These are phyloP conservation scores for Cenchrus fungigraminus DNA, from an alignment of 176 grass and related monocot genomes.

Conservation along the genomic window DNA sequence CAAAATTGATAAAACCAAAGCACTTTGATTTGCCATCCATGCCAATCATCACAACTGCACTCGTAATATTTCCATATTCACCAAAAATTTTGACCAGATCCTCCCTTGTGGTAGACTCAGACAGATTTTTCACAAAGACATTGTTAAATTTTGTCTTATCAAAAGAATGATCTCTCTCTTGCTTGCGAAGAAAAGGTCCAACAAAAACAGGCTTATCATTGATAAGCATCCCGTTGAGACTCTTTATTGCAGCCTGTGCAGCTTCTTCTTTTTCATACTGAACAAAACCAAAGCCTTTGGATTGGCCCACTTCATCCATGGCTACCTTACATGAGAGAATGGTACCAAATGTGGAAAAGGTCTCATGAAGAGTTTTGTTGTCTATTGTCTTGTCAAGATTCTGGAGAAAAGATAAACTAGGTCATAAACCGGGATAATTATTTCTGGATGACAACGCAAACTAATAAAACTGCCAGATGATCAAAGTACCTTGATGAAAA, in stretches of 20 bases:
- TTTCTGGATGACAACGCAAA: slow-evolving; percentile 21
- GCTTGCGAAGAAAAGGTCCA: slow-evolving; percentile 83
- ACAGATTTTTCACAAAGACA: slow-evolving; percentile 91
- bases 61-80: slow-evolving; percentile 80
- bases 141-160: slow-evolving; percentile 84
- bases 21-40: slow-evolving; percentile 84
- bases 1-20: slow-evolving; percentile 87
- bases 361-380: slow-evolving; percentile 78
- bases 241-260: slow-evolving; percentile 65
- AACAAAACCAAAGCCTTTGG: slow-evolving; percentile 93
- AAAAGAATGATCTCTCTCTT: slow-evolving; percentile 72
- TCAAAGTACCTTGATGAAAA: slow-evolving; percentile 78
- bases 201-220: slow-evolving; percentile 88
- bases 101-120: slow-evolving; percentile 78
- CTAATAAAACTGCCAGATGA: slow-evolving; percentile 3
- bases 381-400: slow-evolving; percentile 89
- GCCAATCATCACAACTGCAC: slow-evolving; percentile 77
- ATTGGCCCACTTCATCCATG: slow-evolving; percentile 69
- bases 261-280: slow-evolving; percentile 80
- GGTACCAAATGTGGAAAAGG: slow-evolving; percentile 67
- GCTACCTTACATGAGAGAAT: slow-evolving; percentile 84
- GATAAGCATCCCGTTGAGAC: slow-evolving; percentile 85
- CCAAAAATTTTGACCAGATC: slow-evolving; percentile 64
- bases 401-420: slow-evolving; percentile 50
- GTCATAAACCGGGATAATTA: not conserved